Evolutionary conservation across 805 yeast species (phyloP), one percentile per base, ranked within the genome.

Genomic region (Priceomyces medius): DNA sequence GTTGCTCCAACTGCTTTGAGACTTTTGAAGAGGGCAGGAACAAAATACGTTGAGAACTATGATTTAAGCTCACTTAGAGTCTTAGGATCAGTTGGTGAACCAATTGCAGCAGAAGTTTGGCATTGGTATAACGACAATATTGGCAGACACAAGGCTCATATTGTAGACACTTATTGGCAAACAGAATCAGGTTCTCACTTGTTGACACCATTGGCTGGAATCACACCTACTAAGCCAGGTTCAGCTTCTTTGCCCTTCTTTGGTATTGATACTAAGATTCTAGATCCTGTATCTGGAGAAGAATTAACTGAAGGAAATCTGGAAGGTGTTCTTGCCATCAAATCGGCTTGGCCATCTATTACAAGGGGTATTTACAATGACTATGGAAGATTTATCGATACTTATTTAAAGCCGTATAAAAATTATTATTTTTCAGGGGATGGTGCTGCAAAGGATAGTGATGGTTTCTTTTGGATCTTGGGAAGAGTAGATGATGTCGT

Each of bases 401-500:
- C 98, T 31, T 93, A 93, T 66, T 75, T 93, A 61, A 83, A 82
- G 56, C 96, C 97, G 39, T 93, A 91, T 73, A 88, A 91, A 45
- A 95, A 96, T 44, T 81, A 78, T 70, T 93, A 89, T 73, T 93
- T 93, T 76, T 86, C 97, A 9, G 99, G 99, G 56, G 99, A 91
- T 64, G 98, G 98, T 70, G 98, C 97, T 41, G 98, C 95, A 33
- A 82, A 97, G 63, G 99, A 93, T 65, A 80, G 80, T 48, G 98
- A 93, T 59, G 98, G 98, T 38, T 93, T 83, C 76, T 88, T 82
- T 73, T 93, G 98, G 97, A 91, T 93, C 64, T 80, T 91, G 66
- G 99, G 99, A 57, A 85, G 99, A 68, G 97, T 93, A 49, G 98
- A 93, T 64, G 99, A 93, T 58, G 98, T 93, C 45, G 99, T 91